These are phyloP conservation scores for Colletotrichum sp. DNA, from an alignment of 2,329 filamentous ascomycete species.

Conservation along the genomic window DNA sequence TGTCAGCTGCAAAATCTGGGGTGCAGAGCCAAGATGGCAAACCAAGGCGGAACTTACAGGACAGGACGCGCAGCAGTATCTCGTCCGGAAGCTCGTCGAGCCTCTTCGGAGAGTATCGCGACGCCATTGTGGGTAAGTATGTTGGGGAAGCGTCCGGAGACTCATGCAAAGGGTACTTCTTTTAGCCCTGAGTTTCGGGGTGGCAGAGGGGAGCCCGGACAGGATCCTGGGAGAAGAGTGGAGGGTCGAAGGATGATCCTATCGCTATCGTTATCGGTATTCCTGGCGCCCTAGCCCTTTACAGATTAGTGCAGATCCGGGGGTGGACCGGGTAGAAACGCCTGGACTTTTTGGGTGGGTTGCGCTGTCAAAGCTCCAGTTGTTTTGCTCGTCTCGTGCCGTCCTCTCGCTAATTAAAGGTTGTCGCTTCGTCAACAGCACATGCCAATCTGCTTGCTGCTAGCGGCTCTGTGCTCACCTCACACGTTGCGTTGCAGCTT, in stretches of 20 bases:
- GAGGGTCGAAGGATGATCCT: conserved; percentile 17
- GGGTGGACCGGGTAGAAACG: conserved; percentile 17
- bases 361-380: conserved; percentile 13
- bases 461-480: not conserved
- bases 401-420: not conserved
- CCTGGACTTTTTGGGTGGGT: conserved; percentile 14
- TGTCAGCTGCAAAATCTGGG: conserved; percentile 13
- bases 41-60: conserved; percentile 11
- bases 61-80: conserved; percentile 56
- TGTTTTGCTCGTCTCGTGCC: not conserved
- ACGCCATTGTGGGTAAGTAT: conserved; percentile 23
- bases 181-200: not conserved
- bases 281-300: not conserved
- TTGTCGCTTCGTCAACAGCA: not conserved
- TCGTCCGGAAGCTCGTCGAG: conserved; percentile 67
- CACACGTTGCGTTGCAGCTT: not conserved
- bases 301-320: conserved; percentile 17
- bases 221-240: conserved; percentile 6
- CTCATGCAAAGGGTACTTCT: not conserved
- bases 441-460: not conserved
- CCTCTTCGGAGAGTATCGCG: conserved; percentile 11
- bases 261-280: conserved; percentile 18
- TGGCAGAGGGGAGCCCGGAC: conserved; percentile 12
- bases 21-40: not conserved
- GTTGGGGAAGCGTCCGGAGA: not conserved